A percentile compares a stretch with the other conserved stretches of the same genome.
These are phyloP conservation scores for Leishmania major DNA, from an alignment of 208 protist genomes.

Conservation along the genomic window DNA sequence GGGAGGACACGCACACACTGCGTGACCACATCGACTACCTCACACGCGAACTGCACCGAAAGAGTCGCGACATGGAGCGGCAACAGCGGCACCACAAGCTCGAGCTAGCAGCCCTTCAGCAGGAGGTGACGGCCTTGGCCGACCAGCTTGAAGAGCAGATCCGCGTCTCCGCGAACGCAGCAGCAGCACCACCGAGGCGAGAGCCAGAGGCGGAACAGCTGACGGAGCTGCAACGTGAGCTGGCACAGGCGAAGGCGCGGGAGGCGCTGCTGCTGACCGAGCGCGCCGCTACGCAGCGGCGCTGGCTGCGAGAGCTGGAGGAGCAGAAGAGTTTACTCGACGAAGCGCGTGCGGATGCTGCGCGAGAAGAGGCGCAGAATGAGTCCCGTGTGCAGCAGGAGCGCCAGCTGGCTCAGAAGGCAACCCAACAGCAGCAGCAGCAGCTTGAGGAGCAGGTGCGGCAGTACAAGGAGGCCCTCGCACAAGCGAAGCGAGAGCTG, in stretches of 20 bases:
- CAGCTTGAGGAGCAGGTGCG: conserved; percentile 16
- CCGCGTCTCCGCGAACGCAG: neutral
- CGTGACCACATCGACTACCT: conserved; percentile 49
- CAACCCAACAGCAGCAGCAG: conserved; percentile 17
- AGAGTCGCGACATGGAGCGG: conserved; percentile 16
- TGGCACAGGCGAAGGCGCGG: conserved; percentile 7
- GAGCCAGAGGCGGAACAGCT: conserved; percentile 8
- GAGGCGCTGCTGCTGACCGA: conserved; percentile 20
- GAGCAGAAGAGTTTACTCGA: conserved; percentile 28
- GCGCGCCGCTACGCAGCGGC: conserved; percentile 10
- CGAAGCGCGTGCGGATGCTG: conserved; percentile 2
- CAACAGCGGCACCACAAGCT: conserved; percentile 38
- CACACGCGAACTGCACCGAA: conserved; percentile 32
- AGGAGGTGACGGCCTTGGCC: conserved; percentile 44
- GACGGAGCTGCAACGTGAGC: conserved; percentile 7
- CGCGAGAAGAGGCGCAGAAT: conserved; percentile 1
- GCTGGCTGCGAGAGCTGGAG: conserved; percentile 27
- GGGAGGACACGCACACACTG: conserved; percentile 32
- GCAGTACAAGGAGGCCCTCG: conserved; percentile 13
- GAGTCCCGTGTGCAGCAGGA: conserved; percentile 4
- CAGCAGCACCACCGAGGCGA: neutral
- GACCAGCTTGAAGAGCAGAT: conserved; percentile 44
- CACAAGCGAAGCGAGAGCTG: conserved; percentile 19
- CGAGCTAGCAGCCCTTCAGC: conserved; percentile 42
- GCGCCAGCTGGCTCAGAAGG: neutral